Evolutionary conservation across 1,139 yeast species (phyloP).

Genomic region (Debaryomycetaceae sp.): DNA sequence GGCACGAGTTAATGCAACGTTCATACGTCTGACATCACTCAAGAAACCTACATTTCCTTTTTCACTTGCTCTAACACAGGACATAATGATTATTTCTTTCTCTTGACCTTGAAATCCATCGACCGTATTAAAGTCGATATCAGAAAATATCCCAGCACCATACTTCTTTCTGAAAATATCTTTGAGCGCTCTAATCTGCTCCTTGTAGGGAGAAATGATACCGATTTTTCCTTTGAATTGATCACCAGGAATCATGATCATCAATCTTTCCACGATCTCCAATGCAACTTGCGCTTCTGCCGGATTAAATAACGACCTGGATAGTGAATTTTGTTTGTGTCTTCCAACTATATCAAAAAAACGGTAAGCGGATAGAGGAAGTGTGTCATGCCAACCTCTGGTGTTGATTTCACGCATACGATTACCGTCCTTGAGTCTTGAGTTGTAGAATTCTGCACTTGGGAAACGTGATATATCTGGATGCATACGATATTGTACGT

Average conservation of each 20-base stretch:
- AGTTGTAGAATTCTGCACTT: slow-evolving; percentile 73
- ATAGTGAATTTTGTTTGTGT: slow-evolving; percentile 59
- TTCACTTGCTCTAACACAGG: slow-evolving; percentile 88
- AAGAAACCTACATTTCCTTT: slow-evolving; percentile 77
- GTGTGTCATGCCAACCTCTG: slow-evolving; percentile 70
- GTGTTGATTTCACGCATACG: slow-evolving; percentile 56
- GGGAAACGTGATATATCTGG: slow-evolving; percentile 89
- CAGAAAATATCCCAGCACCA: slow-evolving; percentile 61
- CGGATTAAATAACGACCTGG: slow-evolving; percentile 67
- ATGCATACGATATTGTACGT: slow-evolving; percentile 99
- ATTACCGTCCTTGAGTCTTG: slow-evolving; percentile 72
- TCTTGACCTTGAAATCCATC: slow-evolving; percentile 99
- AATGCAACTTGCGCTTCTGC: slow-evolving; percentile 72
- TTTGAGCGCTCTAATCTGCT: slow-evolving; percentile 65
- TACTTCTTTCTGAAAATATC: slow-evolving; percentile 53
- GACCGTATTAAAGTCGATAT: slow-evolving; percentile 87
- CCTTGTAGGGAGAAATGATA: slow-evolving; percentile 91
- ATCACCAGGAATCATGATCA: slow-evolving; percentile 45
- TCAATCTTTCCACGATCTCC: slow-evolving; percentile 60
- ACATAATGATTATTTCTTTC: slow-evolving; percentile 86
- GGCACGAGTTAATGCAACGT: slow-evolving; percentile 94
- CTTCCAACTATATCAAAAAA: slow-evolving; percentile 69
- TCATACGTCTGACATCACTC: slow-evolving; percentile 89
- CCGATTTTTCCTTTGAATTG: slow-evolving; percentile 76
- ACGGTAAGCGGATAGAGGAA: slow-evolving; percentile 64